phyloP scores from a whole-genome alignment of 202 grass and related monocot genomes.

The Bolboschoenoplectus hybrid region DNA sequence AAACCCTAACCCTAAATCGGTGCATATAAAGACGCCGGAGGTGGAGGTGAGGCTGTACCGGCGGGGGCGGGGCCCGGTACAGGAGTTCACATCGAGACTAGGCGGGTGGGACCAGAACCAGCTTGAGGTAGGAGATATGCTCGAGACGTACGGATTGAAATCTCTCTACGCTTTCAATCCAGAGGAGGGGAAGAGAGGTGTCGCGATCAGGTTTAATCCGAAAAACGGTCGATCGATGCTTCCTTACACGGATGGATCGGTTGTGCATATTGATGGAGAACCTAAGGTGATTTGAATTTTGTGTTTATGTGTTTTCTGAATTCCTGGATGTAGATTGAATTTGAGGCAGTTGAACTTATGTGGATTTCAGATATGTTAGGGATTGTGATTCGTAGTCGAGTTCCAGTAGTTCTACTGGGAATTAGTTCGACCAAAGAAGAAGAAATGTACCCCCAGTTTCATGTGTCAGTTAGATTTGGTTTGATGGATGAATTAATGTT shows the following conservation, averaged over 20 bases:
- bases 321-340: neutral
- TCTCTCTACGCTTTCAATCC: constrained; percentile 72
- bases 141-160: constrained; percentile 86
- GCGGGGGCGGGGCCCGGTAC: constrained; percentile 61
- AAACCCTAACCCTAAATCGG: constrained; percentile 53
- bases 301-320: neutral
- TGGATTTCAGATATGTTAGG: neutral
- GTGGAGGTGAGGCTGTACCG: constrained; percentile 82
- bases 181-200: constrained; percentile 55
- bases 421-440: constrained; percentile 1
- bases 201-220: constrained; percentile 74
- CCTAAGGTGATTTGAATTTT: constrained; percentile 62
- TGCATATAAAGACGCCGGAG: constrained; percentile 56
- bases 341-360: neutral
- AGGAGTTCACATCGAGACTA: constrained; percentile 65
- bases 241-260: constrained; percentile 62
- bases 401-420: neutral
- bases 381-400: neutral
- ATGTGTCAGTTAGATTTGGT: neutral
- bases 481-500: constrained; percentile 3
- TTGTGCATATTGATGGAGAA: constrained; percentile 77
- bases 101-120: constrained; percentile 88
- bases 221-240: constrained; percentile 84
- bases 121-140: constrained; percentile 86
- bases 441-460: neutral